phyloP scores from a whole-genome alignment of 768 basidiomycete genomes.

The Ramaria sp. region DNA sequence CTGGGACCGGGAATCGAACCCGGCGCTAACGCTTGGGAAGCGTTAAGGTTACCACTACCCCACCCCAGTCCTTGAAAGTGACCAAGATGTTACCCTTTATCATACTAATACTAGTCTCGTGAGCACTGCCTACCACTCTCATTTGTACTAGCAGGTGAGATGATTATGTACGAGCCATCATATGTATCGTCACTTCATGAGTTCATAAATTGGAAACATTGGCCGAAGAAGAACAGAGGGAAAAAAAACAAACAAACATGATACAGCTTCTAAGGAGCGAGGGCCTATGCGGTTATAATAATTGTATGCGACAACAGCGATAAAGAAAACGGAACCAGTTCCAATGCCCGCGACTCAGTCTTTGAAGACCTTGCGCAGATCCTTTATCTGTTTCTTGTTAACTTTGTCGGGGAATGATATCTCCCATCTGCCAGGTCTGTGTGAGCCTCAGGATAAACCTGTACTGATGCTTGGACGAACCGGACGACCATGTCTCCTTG shows the following conservation, averaged over 20 bases:
- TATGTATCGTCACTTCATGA: background rate
- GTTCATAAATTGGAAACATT: background rate
- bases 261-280: background rate
- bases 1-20: constrained; percentile 12
- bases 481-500: constrained; percentile 54
- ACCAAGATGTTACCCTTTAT: too few species aligned
- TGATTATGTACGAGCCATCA: too few species aligned
- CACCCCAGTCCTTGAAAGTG: constrained; percentile 4
- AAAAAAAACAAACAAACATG: background rate
- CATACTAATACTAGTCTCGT: too few species aligned
- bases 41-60: constrained; percentile 12
- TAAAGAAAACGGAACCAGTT: background rate
- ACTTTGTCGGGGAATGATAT: constrained; percentile 12
- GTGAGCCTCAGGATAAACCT: background rate
- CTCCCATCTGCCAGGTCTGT: constrained; percentile 9
- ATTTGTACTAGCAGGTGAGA: too few species aligned
- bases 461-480: constrained; percentile 25
- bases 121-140: too few species aligned
- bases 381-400: constrained; percentile 9
- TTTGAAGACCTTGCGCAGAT: constrained; percentile 5
- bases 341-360: background rate
- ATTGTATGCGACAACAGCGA: background rate
- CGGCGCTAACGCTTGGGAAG: constrained; percentile 12
- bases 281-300: background rate
- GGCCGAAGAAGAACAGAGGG: background rate